Evolutionary conservation across 805 yeast species (phyloP).

Genomic region (Nakazawaea molendinolei): DNA sequence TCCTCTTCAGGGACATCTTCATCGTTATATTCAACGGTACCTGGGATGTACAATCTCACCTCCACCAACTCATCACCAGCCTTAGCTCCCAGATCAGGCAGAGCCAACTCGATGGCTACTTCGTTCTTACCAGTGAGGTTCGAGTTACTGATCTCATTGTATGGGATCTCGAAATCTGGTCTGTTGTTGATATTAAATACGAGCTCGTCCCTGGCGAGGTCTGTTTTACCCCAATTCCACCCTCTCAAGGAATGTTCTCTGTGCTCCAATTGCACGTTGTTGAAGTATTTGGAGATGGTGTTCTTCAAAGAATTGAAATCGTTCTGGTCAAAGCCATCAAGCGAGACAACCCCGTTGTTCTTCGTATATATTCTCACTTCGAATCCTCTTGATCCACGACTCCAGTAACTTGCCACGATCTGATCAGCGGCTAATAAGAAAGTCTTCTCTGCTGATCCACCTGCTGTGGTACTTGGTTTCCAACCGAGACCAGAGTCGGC

Average conservation of each 20-base stretch:
- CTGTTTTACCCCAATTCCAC: conserved; percentile 98
- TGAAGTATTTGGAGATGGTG: conserved; percentile 74
- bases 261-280: conserved; percentile 61
- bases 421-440: conserved; percentile 85
- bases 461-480: conserved; percentile 57
- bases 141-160: conserved; percentile 69
- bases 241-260: conserved; percentile 93
- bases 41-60: conserved; percentile 89
- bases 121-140: conserved; percentile 90
- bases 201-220: conserved; percentile 86
- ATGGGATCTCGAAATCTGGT: conserved; percentile 91
- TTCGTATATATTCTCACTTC: conserved; percentile 87
- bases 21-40: conserved; percentile 49
- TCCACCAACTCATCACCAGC: conserved; percentile 97
- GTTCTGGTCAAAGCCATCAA: conserved; percentile 88
- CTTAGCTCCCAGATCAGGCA: conserved; percentile 40
- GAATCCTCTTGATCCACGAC: conserved; percentile 87
- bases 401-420: conserved; percentile 77
- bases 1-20: conserved; percentile 35
- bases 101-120: conserved; percentile 80
- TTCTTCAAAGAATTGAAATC: conserved; percentile 77
- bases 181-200: conserved; percentile 79
- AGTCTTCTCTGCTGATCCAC: conserved; percentile 36
- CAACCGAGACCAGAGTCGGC: conserved; percentile 98
- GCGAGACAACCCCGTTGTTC: conserved; percentile 73